Conservation (phyloP, 805 yeast genomes). For the Suhomyces faveliae region DNA sequence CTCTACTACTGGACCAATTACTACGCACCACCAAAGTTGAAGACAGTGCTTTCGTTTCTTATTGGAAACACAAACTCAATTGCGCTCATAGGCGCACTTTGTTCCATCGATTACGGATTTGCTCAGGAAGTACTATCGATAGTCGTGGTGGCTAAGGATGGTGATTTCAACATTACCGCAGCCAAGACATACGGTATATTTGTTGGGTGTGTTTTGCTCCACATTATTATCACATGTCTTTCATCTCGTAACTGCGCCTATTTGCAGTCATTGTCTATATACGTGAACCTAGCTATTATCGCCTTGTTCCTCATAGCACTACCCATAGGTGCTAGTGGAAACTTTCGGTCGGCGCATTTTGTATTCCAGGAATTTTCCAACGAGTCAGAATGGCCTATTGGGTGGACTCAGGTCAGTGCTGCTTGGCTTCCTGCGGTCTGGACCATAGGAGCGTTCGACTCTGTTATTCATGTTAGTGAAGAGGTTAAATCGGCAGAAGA, state of each 20-base stretch:
- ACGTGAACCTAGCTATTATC: conserved; percentile 23
- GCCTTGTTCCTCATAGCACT: conserved; percentile 27
- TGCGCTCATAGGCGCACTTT: conserved; percentile 31
- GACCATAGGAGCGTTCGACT: conserved; percentile 41
- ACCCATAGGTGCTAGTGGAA: conserved; percentile 30
- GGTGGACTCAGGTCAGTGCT: conserved; percentile 25
- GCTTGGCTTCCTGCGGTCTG: conserved; percentile 38
- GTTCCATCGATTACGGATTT: conserved; percentile 32
- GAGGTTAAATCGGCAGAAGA: conserved; percentile 40
- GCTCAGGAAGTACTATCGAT: conserved; percentile 26
- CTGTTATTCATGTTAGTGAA: conserved; percentile 43
- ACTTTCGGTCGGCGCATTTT: conserved; percentile 29
- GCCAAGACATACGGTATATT: conserved; percentile 31
- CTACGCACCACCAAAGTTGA: conserved; percentile 26
- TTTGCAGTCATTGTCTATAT: conserved; percentile 27
- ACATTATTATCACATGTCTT: conserved; percentile 22
- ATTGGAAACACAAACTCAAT: conserved; percentile 31
- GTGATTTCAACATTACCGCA: conserved; percentile 26
- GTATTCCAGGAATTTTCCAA: conserved; percentile 24
- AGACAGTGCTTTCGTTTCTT: conserved; percentile 23
- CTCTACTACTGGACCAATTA: conserved; percentile 36
- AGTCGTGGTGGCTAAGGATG: conserved; percentile 29
- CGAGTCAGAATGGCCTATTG: conserved; percentile 27
- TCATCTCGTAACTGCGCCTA: conserved; percentile 23
- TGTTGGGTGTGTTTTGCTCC: conserved; percentile 27